phyloP scores from a whole-genome alignment of 2,329 filamentous ascomycete genomes.

The Grosmannia clavigera region DNA sequence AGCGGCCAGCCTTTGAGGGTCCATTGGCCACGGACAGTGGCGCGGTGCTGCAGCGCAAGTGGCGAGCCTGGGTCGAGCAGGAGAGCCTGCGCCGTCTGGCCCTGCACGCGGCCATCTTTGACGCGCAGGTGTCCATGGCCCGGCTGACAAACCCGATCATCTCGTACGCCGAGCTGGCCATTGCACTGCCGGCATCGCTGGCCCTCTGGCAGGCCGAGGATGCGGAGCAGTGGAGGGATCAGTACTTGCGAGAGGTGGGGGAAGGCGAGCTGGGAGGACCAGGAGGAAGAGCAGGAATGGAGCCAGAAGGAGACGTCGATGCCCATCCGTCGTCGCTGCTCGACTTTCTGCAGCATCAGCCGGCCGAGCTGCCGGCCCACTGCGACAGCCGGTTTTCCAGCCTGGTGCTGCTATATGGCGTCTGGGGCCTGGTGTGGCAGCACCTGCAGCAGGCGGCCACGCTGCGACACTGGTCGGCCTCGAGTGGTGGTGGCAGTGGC shows the following conservation, averaged over 20 bases:
- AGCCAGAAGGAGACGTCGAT: not conserved
- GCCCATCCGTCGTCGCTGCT: not conserved
- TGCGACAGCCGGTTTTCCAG: conserved; percentile 1
- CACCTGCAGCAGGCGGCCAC: conserved; percentile 3
- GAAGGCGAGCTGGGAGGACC: not conserved
- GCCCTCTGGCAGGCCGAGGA: conserved; percentile 54
- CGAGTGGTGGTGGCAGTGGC: not conserved
- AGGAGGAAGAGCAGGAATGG: not conserved
- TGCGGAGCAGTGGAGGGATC: conserved; percentile 51
- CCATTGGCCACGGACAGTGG: not conserved
- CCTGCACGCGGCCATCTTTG: conserved; percentile 52
- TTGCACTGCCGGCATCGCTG: conserved; percentile 50
- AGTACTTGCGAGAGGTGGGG: conserved; percentile 29
- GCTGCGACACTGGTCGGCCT: not conserved
- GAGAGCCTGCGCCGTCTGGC: conserved; percentile 33
- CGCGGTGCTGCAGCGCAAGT: conserved; percentile 5
- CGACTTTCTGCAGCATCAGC: conserved; percentile 5
- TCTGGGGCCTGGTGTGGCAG: conserved; percentile 8
- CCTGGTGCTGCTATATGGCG: conserved; percentile 2
- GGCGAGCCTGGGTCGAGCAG: conserved; percentile 7
- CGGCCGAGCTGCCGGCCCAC: conserved; percentile 1
- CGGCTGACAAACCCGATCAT: conserved; percentile 52
- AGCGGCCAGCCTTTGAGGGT: not conserved
- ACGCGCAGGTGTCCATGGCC: conserved; percentile 56
- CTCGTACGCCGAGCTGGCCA: conserved; percentile 55